Percentiles rank a stretch among this genome's conserved stretches.
Conservation (phyloP, 2,329 filamentous ascomycete species). For the Botrytis deweyae region DNA sequence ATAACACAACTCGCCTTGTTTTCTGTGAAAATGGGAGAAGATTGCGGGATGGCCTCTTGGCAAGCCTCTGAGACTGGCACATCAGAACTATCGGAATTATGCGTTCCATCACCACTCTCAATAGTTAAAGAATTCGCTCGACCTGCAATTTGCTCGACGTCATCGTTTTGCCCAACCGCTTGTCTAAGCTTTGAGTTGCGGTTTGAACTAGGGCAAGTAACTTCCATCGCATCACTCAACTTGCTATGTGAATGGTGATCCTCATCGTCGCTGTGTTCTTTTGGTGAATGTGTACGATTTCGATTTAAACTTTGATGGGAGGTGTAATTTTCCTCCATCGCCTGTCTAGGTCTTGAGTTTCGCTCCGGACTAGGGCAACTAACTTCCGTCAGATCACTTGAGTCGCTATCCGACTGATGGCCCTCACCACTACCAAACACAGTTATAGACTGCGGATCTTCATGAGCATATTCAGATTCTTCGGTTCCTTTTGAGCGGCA, state of each 20-base stretch:
- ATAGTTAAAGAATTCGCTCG: not conserved
- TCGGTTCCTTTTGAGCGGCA: not conserved
- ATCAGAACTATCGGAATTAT: not conserved
- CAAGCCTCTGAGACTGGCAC: not conserved
- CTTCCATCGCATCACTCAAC: not conserved
- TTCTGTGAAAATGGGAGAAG: not conserved
- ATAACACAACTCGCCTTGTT: not conserved
- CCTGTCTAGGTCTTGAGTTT: not conserved
- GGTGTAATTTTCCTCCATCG: not conserved
- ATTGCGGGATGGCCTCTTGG: not conserved
- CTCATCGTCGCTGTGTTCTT: not conserved
- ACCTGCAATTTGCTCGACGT: not conserved
- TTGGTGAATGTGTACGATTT: not conserved
- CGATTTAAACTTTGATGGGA: not conserved
- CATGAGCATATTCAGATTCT: not conserved
- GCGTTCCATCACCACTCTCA: not conserved
- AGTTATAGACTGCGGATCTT: not conserved
- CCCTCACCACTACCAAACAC: not conserved
- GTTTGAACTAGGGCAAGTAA: not conserved
- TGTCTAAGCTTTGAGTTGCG: not conserved
- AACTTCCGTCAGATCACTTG: not conserved
- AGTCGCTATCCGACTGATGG: not conserved
- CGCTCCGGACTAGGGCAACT: conserved; percentile 1
- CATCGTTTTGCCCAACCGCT: not conserved
- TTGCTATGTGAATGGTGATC: not conserved